phyloP scores from a whole-genome alignment of 129 eudicot genomes.

The Artemisia annua region DNA sequence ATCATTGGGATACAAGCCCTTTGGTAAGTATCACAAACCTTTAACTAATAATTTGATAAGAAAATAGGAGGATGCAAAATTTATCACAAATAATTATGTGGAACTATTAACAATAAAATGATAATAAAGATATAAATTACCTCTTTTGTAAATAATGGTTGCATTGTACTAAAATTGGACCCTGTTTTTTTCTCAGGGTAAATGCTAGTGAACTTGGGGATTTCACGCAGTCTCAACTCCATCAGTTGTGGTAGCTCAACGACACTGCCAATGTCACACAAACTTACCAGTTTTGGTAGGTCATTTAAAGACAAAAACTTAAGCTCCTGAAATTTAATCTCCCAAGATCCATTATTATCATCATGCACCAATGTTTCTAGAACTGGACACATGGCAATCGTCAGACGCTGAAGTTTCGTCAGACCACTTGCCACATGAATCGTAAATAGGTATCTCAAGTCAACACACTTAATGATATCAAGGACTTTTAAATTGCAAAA shows the following conservation, averaged over 20 bases:
- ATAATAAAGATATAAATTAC: background rate
- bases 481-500: background rate
- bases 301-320: background rate
- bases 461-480: background rate
- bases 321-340: background rate
- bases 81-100: too few relatives aligned
- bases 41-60: too few relatives aligned
- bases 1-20: too few relatives aligned
- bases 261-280: background rate
- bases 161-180: background rate
- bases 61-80: too few relatives aligned
- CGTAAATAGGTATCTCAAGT: slow-evolving; percentile 1
- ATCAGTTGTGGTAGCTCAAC: background rate
- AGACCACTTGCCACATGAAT: background rate
- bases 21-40: too few relatives aligned
- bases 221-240: background rate
- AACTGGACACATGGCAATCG: background rate
- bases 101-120: too few relatives aligned
- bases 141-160: background rate
- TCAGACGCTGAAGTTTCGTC: slow-evolving; percentile 6
- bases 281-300: background rate
- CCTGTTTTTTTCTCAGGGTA: background rate
- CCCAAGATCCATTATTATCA: background rate
- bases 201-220: background rate
- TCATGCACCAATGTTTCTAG: background rate